phyloP scores from a whole-genome alignment of 805 yeast species.

The Candida ponderosae region DNA sequence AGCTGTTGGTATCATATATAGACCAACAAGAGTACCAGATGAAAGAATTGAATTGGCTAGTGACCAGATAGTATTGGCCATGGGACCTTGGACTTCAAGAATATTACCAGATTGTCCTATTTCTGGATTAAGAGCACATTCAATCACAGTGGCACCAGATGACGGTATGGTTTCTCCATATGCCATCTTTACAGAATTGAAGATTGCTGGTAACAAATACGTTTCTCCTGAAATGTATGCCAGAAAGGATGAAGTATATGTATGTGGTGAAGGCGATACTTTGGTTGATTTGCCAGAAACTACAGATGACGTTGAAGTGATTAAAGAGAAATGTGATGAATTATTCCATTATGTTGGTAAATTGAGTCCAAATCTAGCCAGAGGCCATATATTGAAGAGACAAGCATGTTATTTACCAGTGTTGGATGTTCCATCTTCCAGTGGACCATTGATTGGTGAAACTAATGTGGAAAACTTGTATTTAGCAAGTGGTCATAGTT shows the following conservation, averaged over 20 bases:
- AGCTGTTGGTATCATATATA: constrained; percentile 67
- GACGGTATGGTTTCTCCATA: constrained; percentile 76
- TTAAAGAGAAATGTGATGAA: constrained; percentile 81
- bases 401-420: constrained; percentile 97
- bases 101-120: constrained; percentile 90
- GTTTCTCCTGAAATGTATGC: constrained; percentile 95
- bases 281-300: constrained; percentile 88
- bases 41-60: constrained; percentile 45
- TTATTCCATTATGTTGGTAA: constrained; percentile 75
- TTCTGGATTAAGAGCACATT: constrained; percentile 89
- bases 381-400: constrained; percentile 69
- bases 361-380: constrained; percentile 58
- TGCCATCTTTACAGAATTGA: constrained; percentile 89
- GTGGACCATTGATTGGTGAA: constrained; percentile 93
- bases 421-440: constrained; percentile 81
- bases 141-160: constrained; percentile 83
- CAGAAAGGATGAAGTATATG: constrained; percentile 89
- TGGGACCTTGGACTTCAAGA: constrained; percentile 97
- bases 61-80: constrained; percentile 74
- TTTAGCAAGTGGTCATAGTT: constrained; percentile 89
- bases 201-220: constrained; percentile 55
- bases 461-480: constrained; percentile 76
- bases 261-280: constrained; percentile 96
- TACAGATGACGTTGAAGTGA: constrained; percentile 88
- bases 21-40: constrained; percentile 24